Base-by-base conservation (phyloP, 2,329 filamentous ascomycete genomes). In the Fusarium begoniae region DNA sequence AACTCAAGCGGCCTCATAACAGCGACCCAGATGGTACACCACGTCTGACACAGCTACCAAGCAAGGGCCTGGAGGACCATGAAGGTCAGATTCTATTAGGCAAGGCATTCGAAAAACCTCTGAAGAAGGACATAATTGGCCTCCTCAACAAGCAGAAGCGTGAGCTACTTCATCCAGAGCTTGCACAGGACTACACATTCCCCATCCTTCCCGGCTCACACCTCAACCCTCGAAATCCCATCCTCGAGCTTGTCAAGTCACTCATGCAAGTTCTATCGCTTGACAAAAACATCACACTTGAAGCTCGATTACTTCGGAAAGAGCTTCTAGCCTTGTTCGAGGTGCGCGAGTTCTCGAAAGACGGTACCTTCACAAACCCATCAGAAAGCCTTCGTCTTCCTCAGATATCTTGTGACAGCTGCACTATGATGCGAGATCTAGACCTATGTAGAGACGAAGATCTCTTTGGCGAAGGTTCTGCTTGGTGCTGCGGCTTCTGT, bases 391-490 rank as follows among this genome's bases (percentile, higher is more conserved):
- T 98, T 8, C 89, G 89, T 73, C 85, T 99, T 9, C 81, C 88
- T 8, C 93, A 96, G 79, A 84, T 98, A 38, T 93, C 94, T 70
- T 99, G 96, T 82, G 91, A 95, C 75, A 94, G 94, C 80, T 99
- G 96, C 85, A 98, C 95, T 51, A 90, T 96, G 83, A 90, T 93
- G 18, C 91, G 94, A 38, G 95, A 98, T 79, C 87, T 98, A 38
- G 96, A 99, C 80, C 88, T 99, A 32, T 99, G 96, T 82, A 92
- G 95, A 11, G 96, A 99, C 79, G 92, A 94, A 77, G 92, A 94
- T 72, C 85, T 98, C 5, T 86, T 96, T 75, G 63, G 80, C 64
- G 68, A 82, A 69, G 77, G 79, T 35, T 75, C 87, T 85, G 79
- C 85, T 85, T 98, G 94, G 94, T 88, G 87, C 56, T 99, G 96